These are phyloP conservation scores for Nicotiana rustica DNA, from an alignment of 305 asterid species.

Conservation along the genomic window DNA sequence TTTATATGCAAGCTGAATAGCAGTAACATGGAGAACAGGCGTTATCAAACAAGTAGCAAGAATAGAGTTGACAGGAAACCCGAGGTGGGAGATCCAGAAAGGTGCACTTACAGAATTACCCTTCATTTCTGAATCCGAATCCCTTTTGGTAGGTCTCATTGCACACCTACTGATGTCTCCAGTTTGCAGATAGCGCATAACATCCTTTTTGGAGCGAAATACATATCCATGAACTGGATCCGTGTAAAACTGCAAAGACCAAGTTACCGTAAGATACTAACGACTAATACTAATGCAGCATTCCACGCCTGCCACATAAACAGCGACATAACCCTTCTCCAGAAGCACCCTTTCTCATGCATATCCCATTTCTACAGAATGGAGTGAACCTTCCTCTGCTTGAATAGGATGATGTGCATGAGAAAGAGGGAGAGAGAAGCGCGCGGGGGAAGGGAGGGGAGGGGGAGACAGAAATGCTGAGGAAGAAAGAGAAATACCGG, in stretches of 20 bases:
- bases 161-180: conserved; percentile 49
- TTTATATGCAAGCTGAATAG: neutral
- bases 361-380: conserved; percentile 3
- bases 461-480: neutral
- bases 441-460: neutral
- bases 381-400: neutral
- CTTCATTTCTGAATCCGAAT: conserved; percentile 29
- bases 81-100: conserved; percentile 13
- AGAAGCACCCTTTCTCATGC: conserved; percentile 25
- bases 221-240: conserved; percentile 55
- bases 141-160: conserved; percentile 49
- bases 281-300: conserved; percentile 30
- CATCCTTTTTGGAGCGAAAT: conserved; percentile 58
- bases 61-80: conserved; percentile 17
- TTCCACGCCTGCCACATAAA: conserved; percentile 1
- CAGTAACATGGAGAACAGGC: conserved; percentile 30
- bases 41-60: conserved; percentile 26
- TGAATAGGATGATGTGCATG: neutral
- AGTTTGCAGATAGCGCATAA: conserved; percentile 51
- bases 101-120: conserved; percentile 46
- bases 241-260: conserved; percentile 60
- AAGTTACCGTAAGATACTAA: conserved; percentile 31
- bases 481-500: conserved; percentile 54
- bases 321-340: conserved; percentile 12
- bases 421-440: neutral